A percentile compares a stretch with the other conserved stretches of the same genome.
Conservation (phyloP, 306 rosid species). For the Dicorynia guianensis region DNA sequence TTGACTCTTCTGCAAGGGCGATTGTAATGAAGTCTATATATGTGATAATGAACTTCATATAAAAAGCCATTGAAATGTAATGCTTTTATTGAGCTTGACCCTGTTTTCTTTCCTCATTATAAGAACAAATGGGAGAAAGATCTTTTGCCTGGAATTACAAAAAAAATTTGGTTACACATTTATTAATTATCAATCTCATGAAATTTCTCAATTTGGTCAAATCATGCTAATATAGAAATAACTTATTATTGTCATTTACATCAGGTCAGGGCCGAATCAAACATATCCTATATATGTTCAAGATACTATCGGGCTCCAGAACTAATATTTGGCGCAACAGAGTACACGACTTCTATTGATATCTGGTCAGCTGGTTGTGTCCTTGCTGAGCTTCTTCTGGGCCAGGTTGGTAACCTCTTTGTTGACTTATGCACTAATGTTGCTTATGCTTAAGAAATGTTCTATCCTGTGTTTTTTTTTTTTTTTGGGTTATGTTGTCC, state of each 20-base stretch:
- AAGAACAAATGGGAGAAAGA: conserved; percentile 19
- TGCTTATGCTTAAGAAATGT: conserved; percentile 27
- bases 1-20: conserved; percentile 27
- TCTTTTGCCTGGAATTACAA: conserved; percentile 26
- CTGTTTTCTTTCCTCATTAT: conserved; percentile 1
- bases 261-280: conserved; percentile 89
- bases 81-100: conserved; percentile 18
- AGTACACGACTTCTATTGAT: conserved; percentile 86
- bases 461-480: conserved; percentile 7
- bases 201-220: conserved; percentile 7
- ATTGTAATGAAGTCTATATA: conserved; percentile 2
- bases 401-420: conserved; percentile 66
- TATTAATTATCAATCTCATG: conserved; percentile 8
- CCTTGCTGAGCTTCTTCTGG: conserved; percentile 95
- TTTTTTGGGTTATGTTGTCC: conserved; percentile 23
- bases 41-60: conserved; percentile 21
- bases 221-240: background rate
- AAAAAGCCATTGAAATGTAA: conserved; percentile 23
- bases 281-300: conserved; percentile 93
- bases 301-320: conserved; percentile 99
- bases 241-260: conserved; percentile 16
- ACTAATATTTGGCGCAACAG: conserved; percentile 95
- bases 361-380: conserved; percentile 99
- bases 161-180: conserved; percentile 22
- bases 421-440: conserved; percentile 29